These are phyloP conservation scores for Inonotus obliquus DNA, from an alignment of 1,284 basidiomycete genomes.

Conservation along the genomic window DNA sequence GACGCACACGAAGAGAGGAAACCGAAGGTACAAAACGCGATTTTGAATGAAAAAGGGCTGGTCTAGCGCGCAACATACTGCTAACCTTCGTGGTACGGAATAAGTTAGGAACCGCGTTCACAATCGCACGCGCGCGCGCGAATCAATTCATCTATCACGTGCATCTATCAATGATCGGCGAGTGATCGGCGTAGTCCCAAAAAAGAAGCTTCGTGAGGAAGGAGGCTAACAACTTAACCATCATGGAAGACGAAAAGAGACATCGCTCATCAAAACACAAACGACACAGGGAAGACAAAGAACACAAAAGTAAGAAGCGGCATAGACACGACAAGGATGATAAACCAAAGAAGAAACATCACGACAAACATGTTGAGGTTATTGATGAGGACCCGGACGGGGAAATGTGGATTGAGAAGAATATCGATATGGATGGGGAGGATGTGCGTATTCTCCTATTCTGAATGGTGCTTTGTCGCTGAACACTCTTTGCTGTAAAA, in stretches of 20 bases:
- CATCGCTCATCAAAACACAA: constrained; percentile 30
- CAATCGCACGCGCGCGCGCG: no score
- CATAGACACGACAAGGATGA: constrained; percentile 41
- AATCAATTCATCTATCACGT: background rate
- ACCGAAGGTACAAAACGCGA: background rate
- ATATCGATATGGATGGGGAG: constrained; percentile 74
- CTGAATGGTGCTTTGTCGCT: background rate
- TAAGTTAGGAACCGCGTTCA: no score
- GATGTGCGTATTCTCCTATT: constrained; percentile 41
- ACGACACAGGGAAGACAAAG: constrained; percentile 29
- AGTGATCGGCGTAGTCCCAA: background rate
- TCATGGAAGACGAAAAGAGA: constrained; percentile 9
- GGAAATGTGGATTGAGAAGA: constrained; percentile 85
- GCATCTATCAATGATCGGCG: background rate
- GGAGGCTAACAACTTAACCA: background rate
- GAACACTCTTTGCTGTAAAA: constrained; percentile 26
- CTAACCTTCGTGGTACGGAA: background rate
- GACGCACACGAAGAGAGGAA: background rate
- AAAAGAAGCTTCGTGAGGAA: background rate
- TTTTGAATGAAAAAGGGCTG: background rate
- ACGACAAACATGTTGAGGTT: constrained; percentile 39
- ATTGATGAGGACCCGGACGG: constrained; percentile 67
- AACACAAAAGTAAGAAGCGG: constrained; percentile 46
- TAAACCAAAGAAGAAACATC: constrained; percentile 29
- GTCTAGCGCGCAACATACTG: background rate